Conservation (phyloP, 2,329 filamentous ascomycete species). For the Venturia effusa region DNA sequence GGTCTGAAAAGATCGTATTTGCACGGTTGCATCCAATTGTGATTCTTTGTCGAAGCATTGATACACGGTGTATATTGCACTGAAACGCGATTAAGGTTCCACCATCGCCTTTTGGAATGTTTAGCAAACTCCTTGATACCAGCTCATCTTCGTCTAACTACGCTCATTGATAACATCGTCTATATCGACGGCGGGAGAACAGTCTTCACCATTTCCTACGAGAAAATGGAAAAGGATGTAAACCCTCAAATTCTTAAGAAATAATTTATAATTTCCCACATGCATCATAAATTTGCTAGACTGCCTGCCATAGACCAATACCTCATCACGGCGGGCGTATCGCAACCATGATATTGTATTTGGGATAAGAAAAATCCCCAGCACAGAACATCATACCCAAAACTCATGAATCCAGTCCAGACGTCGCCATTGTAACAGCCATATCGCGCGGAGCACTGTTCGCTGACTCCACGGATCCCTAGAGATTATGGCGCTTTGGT, state of each 20-base stretch:
- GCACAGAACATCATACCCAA: neutral
- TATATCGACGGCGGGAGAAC: neutral
- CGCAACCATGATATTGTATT: neutral
- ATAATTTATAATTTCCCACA: neutral
- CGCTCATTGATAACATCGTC: neutral
- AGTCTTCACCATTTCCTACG: neutral
- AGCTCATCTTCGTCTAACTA: neutral
- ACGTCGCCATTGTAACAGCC: neutral
- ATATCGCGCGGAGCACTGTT: neutral
- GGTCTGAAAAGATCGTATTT: neutral
- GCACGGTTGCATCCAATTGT: neutral
- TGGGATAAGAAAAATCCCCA: neutral
- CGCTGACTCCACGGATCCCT: neutral
- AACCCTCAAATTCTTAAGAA: neutral
- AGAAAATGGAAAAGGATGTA: neutral
- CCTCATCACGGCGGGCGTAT: neutral
- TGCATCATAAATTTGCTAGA: too few species aligned
- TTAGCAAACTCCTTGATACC: too few species aligned
- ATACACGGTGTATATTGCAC: neutral
- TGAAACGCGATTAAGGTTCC: too few species aligned
- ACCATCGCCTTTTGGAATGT: too few species aligned
- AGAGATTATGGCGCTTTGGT: constrained; percentile 2
- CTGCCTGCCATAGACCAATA: neutral
- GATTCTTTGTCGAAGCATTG: neutral
- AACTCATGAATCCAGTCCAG: neutral